These are phyloP conservation scores for Hemisphaericaspora subhashii DNA, from an alignment of 1,139 yeast genomes.

Conservation along the genomic window DNA sequence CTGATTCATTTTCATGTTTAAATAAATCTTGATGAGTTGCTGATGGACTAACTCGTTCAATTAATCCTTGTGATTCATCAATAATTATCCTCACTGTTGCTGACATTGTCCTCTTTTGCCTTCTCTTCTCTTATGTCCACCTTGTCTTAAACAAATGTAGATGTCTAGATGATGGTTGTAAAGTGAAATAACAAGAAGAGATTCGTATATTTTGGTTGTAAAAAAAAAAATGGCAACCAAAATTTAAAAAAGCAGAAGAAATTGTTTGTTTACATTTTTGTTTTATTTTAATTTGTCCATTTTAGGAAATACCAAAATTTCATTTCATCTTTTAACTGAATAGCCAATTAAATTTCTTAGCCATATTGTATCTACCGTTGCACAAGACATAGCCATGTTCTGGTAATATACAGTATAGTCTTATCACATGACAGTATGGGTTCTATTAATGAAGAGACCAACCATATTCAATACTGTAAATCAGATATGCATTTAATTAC, in stretches of 20 bases:
- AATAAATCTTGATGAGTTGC: conserved; percentile 20
- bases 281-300: neutral
- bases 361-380: too few species aligned
- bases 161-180: too few species aligned
- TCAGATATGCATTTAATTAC: too few species aligned
- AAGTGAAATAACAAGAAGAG: neutral
- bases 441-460: too few species aligned
- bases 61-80: conserved; percentile 13
- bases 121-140: neutral
- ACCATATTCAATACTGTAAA: too few species aligned
- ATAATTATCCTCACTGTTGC: neutral
- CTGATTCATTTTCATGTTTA: conserved; percentile 31
- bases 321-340: too few species aligned
- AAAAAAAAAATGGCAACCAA: neutral
- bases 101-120: neutral
- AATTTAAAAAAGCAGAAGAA: too few species aligned
- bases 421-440: too few species aligned
- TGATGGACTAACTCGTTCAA: conserved; percentile 12
- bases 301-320: conserved; percentile 7
- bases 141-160: neutral
- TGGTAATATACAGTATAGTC: too few species aligned
- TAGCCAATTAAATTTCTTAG: too few species aligned
- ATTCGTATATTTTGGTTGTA: too few species aligned
- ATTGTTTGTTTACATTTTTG: neutral
- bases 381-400: too few species aligned